Evolutionary conservation across 208 protist genomes (phyloP), one percentile per base, ranked within the genome.

Genomic region (Crithidia sp.): DNA sequence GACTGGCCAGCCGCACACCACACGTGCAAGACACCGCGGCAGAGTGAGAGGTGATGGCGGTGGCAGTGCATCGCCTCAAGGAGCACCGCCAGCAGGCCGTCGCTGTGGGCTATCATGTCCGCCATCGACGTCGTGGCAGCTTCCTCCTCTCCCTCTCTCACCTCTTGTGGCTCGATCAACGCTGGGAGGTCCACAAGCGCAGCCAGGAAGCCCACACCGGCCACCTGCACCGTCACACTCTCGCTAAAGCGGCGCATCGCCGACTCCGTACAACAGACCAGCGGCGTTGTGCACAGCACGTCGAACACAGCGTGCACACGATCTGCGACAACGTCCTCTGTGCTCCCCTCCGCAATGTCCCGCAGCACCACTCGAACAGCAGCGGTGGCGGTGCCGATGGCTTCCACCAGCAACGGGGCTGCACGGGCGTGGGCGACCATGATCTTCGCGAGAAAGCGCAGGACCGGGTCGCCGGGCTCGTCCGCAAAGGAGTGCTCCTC

Each of bases 51-150:
- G 77, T 84, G 70, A 17, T 82, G 59, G 8, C 49, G 52, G 69
- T 90, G 50, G 6, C 44, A 59, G 28, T 54, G 65, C 49, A 81
- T 52, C 7, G 78, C 79, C 6, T n/a, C 36, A 6, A 79, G 49
- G 4, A 92, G 76, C 56, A 76, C 82, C 36, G 39, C 67, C 16
- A 90, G 68, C 50, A 91, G 77, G 53, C 81, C 81, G 59, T 87
- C 90, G 52, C 86, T 76, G 50, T 91, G 82, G 2, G 70, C 77
- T 2, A 95, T 50, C 8, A 91, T 39, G 28, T 87, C 73, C 7
- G 85, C 81, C 47, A 81, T 58, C 10, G 83, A 74, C 47, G 74
- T 12, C 41, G 17, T 58, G 60, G 5, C 12, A 10, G 9, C 28
- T 43, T 41, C 49, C 9, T 69, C 56, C 37, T 6, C 36, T 58